Evolutionary conservation across 106 monocot species (phyloP), one percentile per base, ranked within the genome.

Genomic region (Cymbidium sinense): DNA sequence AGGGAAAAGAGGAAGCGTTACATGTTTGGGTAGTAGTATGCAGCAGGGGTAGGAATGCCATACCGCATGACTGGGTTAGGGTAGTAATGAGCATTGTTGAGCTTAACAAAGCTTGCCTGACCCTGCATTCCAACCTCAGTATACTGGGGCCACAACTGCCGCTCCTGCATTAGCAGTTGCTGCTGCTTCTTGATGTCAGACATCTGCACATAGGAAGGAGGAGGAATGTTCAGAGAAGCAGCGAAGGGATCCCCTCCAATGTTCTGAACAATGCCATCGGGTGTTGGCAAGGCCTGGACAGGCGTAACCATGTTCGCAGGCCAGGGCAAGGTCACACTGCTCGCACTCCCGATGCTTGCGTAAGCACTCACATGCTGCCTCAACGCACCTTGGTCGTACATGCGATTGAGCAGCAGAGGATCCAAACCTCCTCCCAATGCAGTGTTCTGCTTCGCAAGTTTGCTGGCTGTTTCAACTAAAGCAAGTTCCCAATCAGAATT

Each of bases 191-290:
- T 94, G 12, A 96, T 84, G 72, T 96, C 96, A 7, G 90, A 80
- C 96, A 96, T 96, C 82, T 93, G 93, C 44, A 96, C 91, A 58
- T 86, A 96, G 4, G 96, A 81, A 21, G 96, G 93, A 17, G 96
- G 87, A 7, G 93, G 88, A 10, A 93, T 77, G 13, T 37, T 50
- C 15, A 88, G 70, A 7, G 96, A 96, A 1, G 96, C 93, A 0
- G 85, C 85, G 50, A 96, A 96, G 21, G 96, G 96, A 35, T 96
- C 93, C 34, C 77, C 61, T 0, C 88, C 86, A 0, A 93, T 72
- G 23, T 35, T 85, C 47, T 85, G 87, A 15, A 89, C 78, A 0
- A 93, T 83, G 19, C 93, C 93, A 39, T 91, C 89, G 0, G 96
- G 85, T 3, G 96, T 88, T 0, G 96, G 96, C 69, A 91, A 85